Evolutionary conservation across 1,139 yeast genomes (phyloP), one percentile per base, ranked within the genome.

Genomic region (Protomyces inundatus): DNA sequence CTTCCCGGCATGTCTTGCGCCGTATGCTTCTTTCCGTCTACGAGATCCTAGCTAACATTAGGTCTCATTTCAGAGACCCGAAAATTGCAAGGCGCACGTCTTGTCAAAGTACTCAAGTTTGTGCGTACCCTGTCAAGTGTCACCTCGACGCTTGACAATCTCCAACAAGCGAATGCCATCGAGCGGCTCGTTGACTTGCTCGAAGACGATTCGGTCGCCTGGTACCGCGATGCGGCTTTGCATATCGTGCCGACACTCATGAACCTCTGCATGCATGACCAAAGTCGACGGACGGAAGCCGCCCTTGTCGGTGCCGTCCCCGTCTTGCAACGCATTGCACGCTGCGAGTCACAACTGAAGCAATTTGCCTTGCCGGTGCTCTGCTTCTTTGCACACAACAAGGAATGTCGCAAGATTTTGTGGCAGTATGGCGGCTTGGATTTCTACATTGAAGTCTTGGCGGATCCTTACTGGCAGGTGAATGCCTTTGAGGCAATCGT

Each of bases 401-500:
- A 74, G 39, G 70, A 72, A 55, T 80, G 82, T 52, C 73, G 82
- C 65, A 70, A 71, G 46, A 72, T 73, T 7, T 72, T 84, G 63
- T 71, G 78, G 72, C 74, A 76, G 61, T 70, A 77, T 65, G 75
- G 77, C 42, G 79, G 83, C 2, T 70, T 84, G n/a, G 74, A 76
- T 5, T 77, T 81, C 1, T 84, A 84, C 67, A 74, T 80, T 53
- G 76, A 76, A 35, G 74, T 85, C 12, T 72, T 85, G 14, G 70
- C 79, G 10, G 87, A 86, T 70, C 84, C 87, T 0, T 82, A 84
- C 68, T 86, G 90, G 90, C 88, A 85, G 71, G 83, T 85, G 23
- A 83, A 83, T 73, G 85, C 88, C 0, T 77, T 85, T 68, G 89
- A 86, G 56, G 81, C 89, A 0, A 76, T 86, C 16, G 71, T 72